These are phyloP conservation scores for Phlyctochytrium bullatum DNA, from an alignment of 192 early-diverging fungal species.

Conservation along the genomic window DNA sequence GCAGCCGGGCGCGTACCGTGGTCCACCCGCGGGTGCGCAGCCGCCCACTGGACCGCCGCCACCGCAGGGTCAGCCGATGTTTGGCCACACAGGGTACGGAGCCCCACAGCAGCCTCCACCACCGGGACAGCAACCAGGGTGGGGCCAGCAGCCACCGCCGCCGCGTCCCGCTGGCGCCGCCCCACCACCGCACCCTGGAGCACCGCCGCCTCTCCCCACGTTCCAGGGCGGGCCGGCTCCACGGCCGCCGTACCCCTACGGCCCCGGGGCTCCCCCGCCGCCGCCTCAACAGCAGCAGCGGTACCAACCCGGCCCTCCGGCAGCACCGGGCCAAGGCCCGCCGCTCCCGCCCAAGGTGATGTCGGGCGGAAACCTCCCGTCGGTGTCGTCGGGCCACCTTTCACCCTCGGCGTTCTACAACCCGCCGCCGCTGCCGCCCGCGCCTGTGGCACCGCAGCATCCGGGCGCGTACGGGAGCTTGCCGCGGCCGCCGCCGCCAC, in stretches of 20 bases:
- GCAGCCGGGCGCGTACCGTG: constrained; percentile 3
- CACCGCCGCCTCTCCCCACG: not conserved
- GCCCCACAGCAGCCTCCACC: not conserved
- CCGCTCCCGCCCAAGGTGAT: not conserved
- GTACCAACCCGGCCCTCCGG: not conserved
- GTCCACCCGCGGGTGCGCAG: not conserved
- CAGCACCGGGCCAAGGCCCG: not conserved
- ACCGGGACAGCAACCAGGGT: not conserved
- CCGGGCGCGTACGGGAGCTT: not conserved
- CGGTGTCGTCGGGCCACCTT: not conserved
- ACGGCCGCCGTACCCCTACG: not conserved
- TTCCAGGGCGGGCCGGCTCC: not conserved
- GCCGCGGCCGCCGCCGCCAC: not conserved
- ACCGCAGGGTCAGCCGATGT: not conserved
- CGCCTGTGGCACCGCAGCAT: not conserved
- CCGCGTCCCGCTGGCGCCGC: not conserved
- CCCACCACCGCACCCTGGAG: not conserved
- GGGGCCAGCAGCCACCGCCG: not conserved
- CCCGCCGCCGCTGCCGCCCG: not conserved
- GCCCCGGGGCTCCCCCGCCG: not conserved
- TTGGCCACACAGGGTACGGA: not conserved
- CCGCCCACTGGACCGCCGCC: not conserved
- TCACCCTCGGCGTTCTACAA: not conserved
- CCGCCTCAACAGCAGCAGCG: not conserved
- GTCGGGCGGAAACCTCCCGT: not conserved